Evolutionary conservation across 1,139 yeast genomes (phyloP).

Genomic region (Kodamaea anthophila): DNA sequence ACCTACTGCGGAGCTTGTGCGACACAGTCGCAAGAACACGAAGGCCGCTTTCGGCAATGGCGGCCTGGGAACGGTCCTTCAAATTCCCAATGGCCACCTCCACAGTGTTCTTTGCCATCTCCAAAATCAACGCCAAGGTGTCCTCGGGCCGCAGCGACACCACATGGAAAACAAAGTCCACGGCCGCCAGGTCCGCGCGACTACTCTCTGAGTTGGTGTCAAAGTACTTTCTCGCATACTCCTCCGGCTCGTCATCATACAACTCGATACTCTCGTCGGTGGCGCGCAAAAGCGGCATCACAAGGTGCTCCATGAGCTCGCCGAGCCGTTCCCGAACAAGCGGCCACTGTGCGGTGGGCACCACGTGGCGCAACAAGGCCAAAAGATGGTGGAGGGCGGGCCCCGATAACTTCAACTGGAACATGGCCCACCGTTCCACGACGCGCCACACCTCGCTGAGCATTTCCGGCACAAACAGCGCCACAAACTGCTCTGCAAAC

Average conservation of each 20-base stretch:
- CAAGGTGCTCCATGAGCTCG: constrained; percentile 51
- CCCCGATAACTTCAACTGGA: constrained; percentile 55
- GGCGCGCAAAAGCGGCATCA: constrained; percentile 60
- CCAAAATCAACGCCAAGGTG: constrained; percentile 35
- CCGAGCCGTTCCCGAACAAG: constrained; percentile 51
- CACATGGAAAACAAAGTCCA: constrained; percentile 58
- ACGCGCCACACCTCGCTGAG: constrained; percentile 53
- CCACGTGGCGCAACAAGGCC: constrained; percentile 57
- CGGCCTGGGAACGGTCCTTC: constrained; percentile 31
- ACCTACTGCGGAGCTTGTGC: constrained; percentile 31
- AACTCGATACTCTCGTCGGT: constrained; percentile 51
- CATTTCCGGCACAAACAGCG: constrained; percentile 55
- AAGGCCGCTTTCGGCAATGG: constrained; percentile 46
- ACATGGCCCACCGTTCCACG: constrained; percentile 54
- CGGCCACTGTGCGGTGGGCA: constrained; percentile 50
- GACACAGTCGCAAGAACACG: constrained; percentile 44
- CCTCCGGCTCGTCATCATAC: constrained; percentile 69
- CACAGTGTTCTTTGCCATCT: constrained; percentile 47
- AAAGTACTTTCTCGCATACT: constrained; percentile 62
- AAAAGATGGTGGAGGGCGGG: constrained; percentile 56
- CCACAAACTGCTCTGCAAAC: constrained; percentile 42
- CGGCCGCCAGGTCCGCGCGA: constrained; percentile 78
- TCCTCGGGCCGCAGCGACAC: constrained; percentile 43
- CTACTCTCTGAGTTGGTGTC: constrained; percentile 66
- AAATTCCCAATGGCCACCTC: constrained; percentile 20